Evolutionary conservation across 306 rosid species (phyloP), one percentile per base, ranked within the genome.

Genomic region (Quercus berberidifolia): DNA sequence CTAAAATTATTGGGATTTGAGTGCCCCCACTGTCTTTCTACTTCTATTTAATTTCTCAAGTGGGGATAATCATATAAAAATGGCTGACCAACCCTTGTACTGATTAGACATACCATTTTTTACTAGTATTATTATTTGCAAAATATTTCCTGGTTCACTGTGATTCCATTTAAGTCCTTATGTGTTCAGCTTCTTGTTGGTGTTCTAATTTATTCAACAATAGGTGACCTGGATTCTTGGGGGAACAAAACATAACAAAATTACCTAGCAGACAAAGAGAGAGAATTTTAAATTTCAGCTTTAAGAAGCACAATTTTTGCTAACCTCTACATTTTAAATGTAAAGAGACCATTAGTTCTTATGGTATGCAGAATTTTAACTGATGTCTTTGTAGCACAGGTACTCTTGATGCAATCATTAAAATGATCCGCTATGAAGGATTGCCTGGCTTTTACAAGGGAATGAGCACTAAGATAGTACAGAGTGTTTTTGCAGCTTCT

Each of bases 401-500:
- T 73, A 92, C 93, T 67, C 65, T 88, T 72, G 97, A 92, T 83
- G 97, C 96, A 5, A 86, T 91, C 62, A 71, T 84, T 54, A 92
- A 92, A 88, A 91, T 92, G 91, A 89, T 91, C 79, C 86, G 83
- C 35, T 84, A 89, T n/a, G 97, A 92, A 85, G 97, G 97, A 26
- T 74, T 92, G 43, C 82, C 83, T 13, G 88, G 91, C 35, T 91
- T 92, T 85, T 92, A 91, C 78, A 88, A 88, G 83, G 97, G 97
- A 49, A 92, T 92, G 97, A 89, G 96, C 82, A 92, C 93, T 60
- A 92, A 92, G 86, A 92, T 91, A 55, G 93, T 88, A 12, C 97
- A 92, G 71, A 91, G 97, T 81, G 97, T 91, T 79, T 92, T 92
- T 85, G 97, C 93, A 6, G 95, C 97, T 72, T 92, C 95, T 74